Base-by-base conservation (phyloP, 352 stramenopile species). In the Phytopythium vexans region DNA sequence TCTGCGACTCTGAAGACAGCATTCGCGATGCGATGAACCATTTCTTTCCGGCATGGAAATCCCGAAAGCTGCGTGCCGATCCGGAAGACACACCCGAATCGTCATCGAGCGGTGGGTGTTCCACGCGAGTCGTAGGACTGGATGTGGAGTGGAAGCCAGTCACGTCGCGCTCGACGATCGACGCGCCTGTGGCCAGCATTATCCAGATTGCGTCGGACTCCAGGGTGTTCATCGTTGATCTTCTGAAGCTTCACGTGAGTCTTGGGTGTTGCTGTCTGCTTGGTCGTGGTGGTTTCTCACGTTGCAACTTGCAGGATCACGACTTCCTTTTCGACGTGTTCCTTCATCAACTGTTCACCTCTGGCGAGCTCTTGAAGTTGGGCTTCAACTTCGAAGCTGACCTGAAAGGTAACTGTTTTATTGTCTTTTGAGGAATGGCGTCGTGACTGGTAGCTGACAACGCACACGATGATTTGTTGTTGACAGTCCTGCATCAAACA, bases 301-400 rank as follows among this genome's bases (percentile, higher is more conserved):
- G 3, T 35, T 21, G 27, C 11, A 38, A 49, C 11, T 50, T 42
- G 11, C 36, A 86, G 78, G 52, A 79, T 27, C 76, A 56, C 34
- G 48, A 61, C 6, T 66, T 70, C 16, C 54, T 89, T 10, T 82
- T 89, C 33, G 63, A 86, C 15, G 42, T 15, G 3, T 83, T 87
- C 38, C 47, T 87, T 3, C n/a, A 41, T 5, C 41, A 27, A 0
- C 54, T 89, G 11, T 69, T 89, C 11, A 62, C 50, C 8, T 82
- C 61, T 5, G 32, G 43, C 1, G 12, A 41, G 11, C 59, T 71
- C 40, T 39, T 89, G n/a, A 87, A 87, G 56, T 38, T 87, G 10
- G 76, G 78, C 4, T 89, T 89, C 57, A 72, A 73, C 15, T 89
- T 89, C 48, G 67, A 83, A 16, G 82, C 78, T 1, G 78, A 89